These are phyloP conservation scores for Saxispiralis lemnorum DNA, from an alignment of 495 filamentous ascomycete species.

Conservation along the genomic window DNA sequence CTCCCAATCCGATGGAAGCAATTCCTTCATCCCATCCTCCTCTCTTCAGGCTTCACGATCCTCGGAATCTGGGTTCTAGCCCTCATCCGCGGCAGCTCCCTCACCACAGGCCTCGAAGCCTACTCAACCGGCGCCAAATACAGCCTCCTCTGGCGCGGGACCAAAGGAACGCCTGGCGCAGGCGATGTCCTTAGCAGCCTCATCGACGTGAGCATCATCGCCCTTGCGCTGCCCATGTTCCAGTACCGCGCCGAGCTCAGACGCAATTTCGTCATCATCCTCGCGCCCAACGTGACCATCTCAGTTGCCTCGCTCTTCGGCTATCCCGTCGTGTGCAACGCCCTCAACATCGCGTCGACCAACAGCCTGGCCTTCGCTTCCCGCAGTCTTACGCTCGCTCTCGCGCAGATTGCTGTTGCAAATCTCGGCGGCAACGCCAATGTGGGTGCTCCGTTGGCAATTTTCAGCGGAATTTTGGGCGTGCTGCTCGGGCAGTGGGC, in stretches of 20 bases:
- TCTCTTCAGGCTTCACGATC: conserved; percentile 30
- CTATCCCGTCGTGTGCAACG: conserved; percentile 32
- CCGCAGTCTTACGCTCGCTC: conserved; percentile 34
- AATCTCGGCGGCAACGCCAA: conserved; percentile 37
- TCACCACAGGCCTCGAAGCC: conserved; percentile 21
- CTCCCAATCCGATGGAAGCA: conserved; percentile 29
- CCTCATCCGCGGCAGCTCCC: conserved; percentile 19
- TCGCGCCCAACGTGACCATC: conserved; percentile 30
- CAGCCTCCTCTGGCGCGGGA: conserved; percentile 26
- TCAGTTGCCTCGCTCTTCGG: conserved; percentile 32
- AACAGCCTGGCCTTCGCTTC: conserved; percentile 33
- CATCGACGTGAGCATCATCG: conserved; percentile 35
- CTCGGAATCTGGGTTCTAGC: conserved; percentile 31
- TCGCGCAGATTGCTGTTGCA: conserved; percentile 31
- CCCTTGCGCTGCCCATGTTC: conserved; percentile 38
- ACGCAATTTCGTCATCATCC: conserved; percentile 27
- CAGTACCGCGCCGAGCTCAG: conserved; percentile 32
- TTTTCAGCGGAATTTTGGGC: conserved; percentile 36
- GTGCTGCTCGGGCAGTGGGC: conserved; percentile 30
- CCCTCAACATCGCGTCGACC: conserved; percentile 29
- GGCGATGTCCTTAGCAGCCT: conserved; percentile 33
- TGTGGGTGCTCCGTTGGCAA: conserved; percentile 32
- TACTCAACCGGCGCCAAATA: conserved; percentile 33
- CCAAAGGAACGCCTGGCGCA: conserved; percentile 25
- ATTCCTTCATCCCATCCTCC: conserved; percentile 35